Percentiles rank a stretch among this genome's conserved stretches.
These are phyloP conservation scores for Tubosaeta sp. DNA, from an alignment of 768 basidiomycete genomes.

Conservation along the genomic window DNA sequence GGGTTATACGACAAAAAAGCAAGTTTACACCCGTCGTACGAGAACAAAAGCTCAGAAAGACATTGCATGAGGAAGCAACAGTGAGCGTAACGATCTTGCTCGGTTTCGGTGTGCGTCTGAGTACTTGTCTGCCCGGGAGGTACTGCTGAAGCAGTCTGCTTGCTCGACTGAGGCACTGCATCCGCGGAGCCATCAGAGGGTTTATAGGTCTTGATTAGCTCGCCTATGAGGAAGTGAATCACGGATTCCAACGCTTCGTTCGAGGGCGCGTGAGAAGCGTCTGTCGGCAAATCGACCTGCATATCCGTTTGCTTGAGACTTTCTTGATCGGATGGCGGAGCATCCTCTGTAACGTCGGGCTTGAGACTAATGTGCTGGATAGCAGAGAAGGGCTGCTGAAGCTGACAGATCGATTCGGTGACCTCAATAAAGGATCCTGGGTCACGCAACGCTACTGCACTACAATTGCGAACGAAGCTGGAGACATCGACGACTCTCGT, in stretches of 20 bases:
- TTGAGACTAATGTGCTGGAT: constrained; percentile 59
- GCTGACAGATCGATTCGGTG: constrained; percentile 64
- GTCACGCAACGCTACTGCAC: constrained; percentile 78
- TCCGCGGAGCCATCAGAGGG: constrained; percentile 33
- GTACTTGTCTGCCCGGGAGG: constrained; percentile 16
- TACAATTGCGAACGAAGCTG: constrained; percentile 72
- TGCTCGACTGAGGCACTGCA: constrained; percentile 9
- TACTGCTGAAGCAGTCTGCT: constrained; percentile 4
- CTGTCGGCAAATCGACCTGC: constrained; percentile 48
- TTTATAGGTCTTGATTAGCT: constrained; percentile 63
- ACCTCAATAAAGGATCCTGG: constrained; percentile 70
- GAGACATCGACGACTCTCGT: constrained; percentile 63
- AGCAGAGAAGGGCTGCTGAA: constrained; percentile 60
- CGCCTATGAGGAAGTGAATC: constrained; percentile 67
- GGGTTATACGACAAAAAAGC: constrained; percentile 78
- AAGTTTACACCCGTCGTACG: constrained; percentile 87
- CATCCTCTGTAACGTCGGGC: constrained; percentile 27
- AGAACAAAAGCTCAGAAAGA: constrained; percentile 87
- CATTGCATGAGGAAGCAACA: constrained; percentile 87
- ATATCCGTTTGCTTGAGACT: constrained; percentile 40
- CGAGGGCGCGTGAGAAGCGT: constrained; percentile 21
- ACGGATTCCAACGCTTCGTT: constrained; percentile 53
- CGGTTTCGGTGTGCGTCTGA: constrained; percentile 12
- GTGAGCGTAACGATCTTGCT: constrained; percentile 43
- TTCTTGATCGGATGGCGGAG: constrained; percentile 8